phyloP scores from a whole-genome alignment of 352 stramenopile species.

The Phytophthora sojae region DNA sequence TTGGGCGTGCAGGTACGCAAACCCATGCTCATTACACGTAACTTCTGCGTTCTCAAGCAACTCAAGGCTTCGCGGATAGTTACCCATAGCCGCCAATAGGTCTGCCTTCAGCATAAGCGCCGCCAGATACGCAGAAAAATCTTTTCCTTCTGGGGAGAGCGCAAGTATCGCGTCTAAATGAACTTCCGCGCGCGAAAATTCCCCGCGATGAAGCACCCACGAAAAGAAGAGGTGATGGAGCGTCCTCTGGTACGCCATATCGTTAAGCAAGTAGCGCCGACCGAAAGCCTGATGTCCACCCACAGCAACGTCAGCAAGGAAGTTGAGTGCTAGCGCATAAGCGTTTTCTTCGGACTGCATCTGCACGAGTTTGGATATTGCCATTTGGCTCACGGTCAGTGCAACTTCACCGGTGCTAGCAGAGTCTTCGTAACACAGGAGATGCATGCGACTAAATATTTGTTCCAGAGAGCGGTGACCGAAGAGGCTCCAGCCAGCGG shows the following conservation, averaged over 20 bases:
- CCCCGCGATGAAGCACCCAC: slow-evolving; percentile 59
- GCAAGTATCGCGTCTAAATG: slow-evolving; percentile 54
- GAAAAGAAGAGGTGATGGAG: slow-evolving; percentile 61
- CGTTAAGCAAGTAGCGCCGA: slow-evolving; percentile 38
- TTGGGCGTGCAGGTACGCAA: slow-evolving; percentile 59
- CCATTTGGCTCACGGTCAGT: slow-evolving; percentile 59
- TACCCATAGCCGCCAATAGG: slow-evolving; percentile 37
- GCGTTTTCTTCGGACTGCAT: slow-evolving; percentile 19
- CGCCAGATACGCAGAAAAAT: slow-evolving; percentile 58
- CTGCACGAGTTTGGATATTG: slow-evolving; percentile 34
- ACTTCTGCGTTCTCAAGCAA: slow-evolving; percentile 48
- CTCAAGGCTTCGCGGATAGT: slow-evolving; percentile 51
- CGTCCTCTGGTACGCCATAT: slow-evolving; percentile 52
- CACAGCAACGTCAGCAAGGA: slow-evolving; percentile 39
- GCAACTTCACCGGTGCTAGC: slow-evolving; percentile 61
- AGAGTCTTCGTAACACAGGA: slow-evolving; percentile 61
- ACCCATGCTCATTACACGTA: slow-evolving; percentile 52
- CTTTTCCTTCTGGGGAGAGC: slow-evolving; percentile 56
- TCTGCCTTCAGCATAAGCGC: slow-evolving; percentile 42
- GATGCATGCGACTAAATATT: slow-evolving; percentile 59
- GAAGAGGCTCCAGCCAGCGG: slow-evolving; percentile 60
- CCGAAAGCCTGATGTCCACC: background rate
- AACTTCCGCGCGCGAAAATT: slow-evolving; percentile 46
- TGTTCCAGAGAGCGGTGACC: slow-evolving; percentile 56
- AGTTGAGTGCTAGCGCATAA: slow-evolving; percentile 44